Conservation (phyloP, 805 yeast genomes). For the Osmozyma mogii region DNA sequence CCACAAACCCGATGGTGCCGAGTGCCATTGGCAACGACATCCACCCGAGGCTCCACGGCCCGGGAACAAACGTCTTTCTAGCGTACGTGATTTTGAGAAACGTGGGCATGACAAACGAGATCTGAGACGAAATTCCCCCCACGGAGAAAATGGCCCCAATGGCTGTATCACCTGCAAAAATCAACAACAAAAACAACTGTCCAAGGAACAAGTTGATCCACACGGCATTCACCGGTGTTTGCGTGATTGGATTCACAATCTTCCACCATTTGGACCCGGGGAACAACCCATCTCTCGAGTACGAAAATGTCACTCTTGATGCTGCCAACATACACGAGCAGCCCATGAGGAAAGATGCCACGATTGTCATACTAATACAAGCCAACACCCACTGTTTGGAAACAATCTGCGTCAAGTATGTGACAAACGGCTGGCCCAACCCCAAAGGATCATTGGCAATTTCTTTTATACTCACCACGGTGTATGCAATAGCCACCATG, state of each 20-base stretch:
- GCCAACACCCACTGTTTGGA: constrained; percentile 32
- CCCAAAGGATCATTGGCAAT: constrained; percentile 42
- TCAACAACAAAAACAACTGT: constrained; percentile 44
- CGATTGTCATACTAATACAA: constrained; percentile 35
- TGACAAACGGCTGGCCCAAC: constrained; percentile 52
- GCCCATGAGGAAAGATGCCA: constrained; percentile 43
- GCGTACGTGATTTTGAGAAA: constrained; percentile 50
- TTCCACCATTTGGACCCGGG: constrained; percentile 48
- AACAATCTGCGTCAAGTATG: constrained; percentile 44
- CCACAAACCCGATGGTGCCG: constrained; percentile 42
- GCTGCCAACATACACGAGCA: constrained; percentile 57
- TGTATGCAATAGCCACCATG: constrained; percentile 55
- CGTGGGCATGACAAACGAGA: constrained; percentile 61
- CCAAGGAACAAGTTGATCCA: constrained; percentile 51
- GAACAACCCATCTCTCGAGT: constrained; percentile 61
- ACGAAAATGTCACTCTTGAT: constrained; percentile 59
- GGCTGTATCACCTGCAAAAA: constrained; percentile 60
- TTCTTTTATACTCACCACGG: constrained; percentile 41
- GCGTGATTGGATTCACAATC: constrained; percentile 41
- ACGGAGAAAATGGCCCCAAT: constrained; percentile 67
- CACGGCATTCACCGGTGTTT: constrained; percentile 61
- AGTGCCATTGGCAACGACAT: constrained; percentile 42
- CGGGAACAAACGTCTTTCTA: constrained; percentile 44
- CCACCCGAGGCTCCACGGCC: constrained; percentile 61
- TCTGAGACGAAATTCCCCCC: constrained; percentile 61